Base-by-base conservation (phyloP, 2,329 filamentous ascomycete genomes). In the Fusarium agapanthi region DNA sequence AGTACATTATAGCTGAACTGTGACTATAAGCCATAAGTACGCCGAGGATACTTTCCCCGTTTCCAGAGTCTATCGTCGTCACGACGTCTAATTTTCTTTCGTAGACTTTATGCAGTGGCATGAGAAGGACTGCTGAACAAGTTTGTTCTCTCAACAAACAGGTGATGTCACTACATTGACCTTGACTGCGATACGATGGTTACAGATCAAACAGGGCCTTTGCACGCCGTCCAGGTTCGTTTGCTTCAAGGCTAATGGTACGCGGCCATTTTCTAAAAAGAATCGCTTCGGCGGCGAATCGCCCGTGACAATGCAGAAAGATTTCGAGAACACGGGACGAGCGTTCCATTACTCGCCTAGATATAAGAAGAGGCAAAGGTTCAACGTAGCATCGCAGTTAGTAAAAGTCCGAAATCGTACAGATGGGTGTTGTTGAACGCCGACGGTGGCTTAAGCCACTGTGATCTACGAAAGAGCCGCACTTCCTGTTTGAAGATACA, bases 371-470 rank as follows among this genome's bases (percentile, higher is more conserved):
- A 70, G 35, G 38, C 43, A n/a, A 45, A 51, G 34, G 58, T 45
- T 40, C 10, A 47, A 58, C 40, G 45, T 54, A 38, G 26, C 20
- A 65, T 48, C 38, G 11, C 15, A 38, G 26, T 45, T 4, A 18
- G n/a, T 43, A 58, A 50, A 64, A 45, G n/a, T 18, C 51, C 65
- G 35, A 65, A 65, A 51, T 53, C 28, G 47, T 26, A 43, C 44
- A 60, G 15, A n/a, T 30, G 35, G 47, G 14, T 38, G 40, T 43
- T 43, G 13, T 54, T 62, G 28, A 41, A 38, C 16, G 28, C 24
- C 9, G 24, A 28, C 34, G 20, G 28, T 28, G 50, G 50, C 50
- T 54, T 30, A 55, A 40, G 28, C 22, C 28, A 22, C 9, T 30
- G 14, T 43, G 13, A 26, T 28, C 22, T 32, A 28, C 24, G 50